Percentiles rank a stretch among this genome's conserved stretches.
Evolutionary conservation across 2,329 filamentous ascomycete genomes (phyloP).

Genomic region (Pyrenophora teres): DNA sequence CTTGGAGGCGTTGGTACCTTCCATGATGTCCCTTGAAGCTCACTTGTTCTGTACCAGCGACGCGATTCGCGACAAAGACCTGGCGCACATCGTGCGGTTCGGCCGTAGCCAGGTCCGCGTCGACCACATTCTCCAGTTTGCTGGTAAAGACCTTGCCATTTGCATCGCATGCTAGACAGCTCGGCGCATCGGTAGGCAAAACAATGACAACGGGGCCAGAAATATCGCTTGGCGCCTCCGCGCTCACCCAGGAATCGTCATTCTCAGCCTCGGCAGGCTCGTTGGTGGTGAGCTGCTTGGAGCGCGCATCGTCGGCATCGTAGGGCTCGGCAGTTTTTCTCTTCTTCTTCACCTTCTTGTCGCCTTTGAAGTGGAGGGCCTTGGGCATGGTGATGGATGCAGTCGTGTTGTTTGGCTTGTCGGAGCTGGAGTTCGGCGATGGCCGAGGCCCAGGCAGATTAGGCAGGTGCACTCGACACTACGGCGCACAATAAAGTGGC

Average conservation of each 20-base stretch:
- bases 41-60: conserved; percentile 79
- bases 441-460: conserved; percentile 31
- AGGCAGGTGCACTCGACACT: conserved; percentile 35
- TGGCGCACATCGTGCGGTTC: conserved; percentile 96
- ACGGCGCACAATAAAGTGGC: conserved; percentile 21
- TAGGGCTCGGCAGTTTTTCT: conserved; percentile 69
- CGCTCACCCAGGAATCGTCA: conserved; percentile 91
- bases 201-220: conserved; percentile 82
- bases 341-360: conserved; percentile 91
- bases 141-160: conserved; percentile 85
- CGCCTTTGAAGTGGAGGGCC: conserved; percentile 92
- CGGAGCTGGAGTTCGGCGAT: conserved; percentile 25
- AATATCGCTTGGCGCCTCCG: conserved; percentile 74
- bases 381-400: conserved; percentile 70
- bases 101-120: conserved; percentile 78
- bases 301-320: conserved; percentile 43
- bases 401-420: conserved; percentile 15
- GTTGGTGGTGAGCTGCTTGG: conserved; percentile 44
- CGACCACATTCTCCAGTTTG: conserved; percentile 83
- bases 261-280: conserved; percentile 56
- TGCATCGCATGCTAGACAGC: conserved; percentile 82
- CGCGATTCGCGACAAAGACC: conserved; percentile 88
- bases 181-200: conserved; percentile 72
- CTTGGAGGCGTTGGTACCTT: conserved; percentile 55
- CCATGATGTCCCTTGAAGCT: conserved; percentile 92